Evolutionary conservation across 1,139 yeast species (phyloP).

Genomic region (Hemisphaericaspora lyxosophila): DNA sequence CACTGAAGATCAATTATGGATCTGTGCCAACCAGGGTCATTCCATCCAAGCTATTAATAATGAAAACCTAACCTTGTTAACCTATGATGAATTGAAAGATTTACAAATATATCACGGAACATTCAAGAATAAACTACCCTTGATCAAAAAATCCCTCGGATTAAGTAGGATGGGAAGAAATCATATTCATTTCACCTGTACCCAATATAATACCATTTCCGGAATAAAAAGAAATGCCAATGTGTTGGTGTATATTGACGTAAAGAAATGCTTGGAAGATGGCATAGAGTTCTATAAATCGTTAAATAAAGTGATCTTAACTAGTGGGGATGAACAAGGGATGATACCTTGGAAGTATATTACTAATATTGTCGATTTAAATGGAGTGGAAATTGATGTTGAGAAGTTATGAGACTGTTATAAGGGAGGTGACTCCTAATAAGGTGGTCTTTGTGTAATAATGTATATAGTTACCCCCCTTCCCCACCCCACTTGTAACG

Average conservation of each 20-base stretch:
- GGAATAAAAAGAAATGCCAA: conserved; percentile 70
- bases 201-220: conserved; percentile 45
- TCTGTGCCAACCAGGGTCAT: conserved; percentile 95
- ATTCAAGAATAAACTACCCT: conserved; percentile 43
- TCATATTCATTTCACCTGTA: conserved; percentile 71
- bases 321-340: conserved; percentile 61
- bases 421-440: no score
- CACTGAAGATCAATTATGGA: conserved; percentile 25
- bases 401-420: conserved; percentile 5
- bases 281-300: conserved; percentile 63
- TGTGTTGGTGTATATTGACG: conserved; percentile 64
- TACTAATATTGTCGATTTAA: conserved; percentile 28
- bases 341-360: conserved; percentile 48
- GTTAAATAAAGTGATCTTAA: conserved; percentile 72
- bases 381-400: conserved; percentile 15
- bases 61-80: conserved; percentile 34
- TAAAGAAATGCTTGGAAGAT: conserved; percentile 39
- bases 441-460: no score
- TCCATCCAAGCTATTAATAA: conserved; percentile 52
- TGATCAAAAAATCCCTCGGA: conserved; percentile 57
- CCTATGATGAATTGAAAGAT: conserved; percentile 22
- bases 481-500: no score
- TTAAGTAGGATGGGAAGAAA: conserved; percentile 70
- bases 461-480: no score
- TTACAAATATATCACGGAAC: conserved; percentile 77